These are phyloP conservation scores for Colletotrichum camelliae DNA, from an alignment of 2,329 filamentous ascomycete species.

Conservation along the genomic window DNA sequence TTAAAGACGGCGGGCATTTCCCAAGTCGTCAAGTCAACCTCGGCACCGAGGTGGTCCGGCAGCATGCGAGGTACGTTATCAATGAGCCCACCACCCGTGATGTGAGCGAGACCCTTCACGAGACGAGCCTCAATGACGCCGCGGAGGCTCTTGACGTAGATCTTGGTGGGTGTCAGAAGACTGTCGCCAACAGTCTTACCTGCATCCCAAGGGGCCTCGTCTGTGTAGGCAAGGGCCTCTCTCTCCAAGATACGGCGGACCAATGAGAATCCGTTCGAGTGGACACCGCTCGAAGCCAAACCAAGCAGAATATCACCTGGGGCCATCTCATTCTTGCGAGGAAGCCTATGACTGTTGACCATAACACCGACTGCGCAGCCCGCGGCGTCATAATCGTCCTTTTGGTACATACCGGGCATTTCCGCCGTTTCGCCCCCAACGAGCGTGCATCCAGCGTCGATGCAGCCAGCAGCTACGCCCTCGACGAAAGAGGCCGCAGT, in stretches of 20 bases:
- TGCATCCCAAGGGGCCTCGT: conserved; percentile 77
- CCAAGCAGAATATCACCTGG: conserved; percentile 87
- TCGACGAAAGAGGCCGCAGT: conserved; percentile 86
- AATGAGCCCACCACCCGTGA: conserved; percentile 90
- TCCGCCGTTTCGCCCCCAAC: conserved; percentile 98
- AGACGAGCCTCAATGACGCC: conserved; percentile 65
- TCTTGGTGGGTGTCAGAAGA: conserved; percentile 87
- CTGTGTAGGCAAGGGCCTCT: conserved; percentile 73
- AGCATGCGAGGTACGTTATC: conserved; percentile 97
- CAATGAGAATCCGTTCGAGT: conserved; percentile 98
- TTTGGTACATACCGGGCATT: conserved; percentile 94
- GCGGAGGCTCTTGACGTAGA: conserved; percentile 88
- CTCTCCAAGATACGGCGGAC: conserved; percentile 85
- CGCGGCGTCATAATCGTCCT: conserved; percentile 90
- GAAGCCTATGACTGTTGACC: conserved; percentile 71
- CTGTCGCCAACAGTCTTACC: conserved; percentile 71
- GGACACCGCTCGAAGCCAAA: conserved; percentile 82
- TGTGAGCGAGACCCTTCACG: conserved; percentile 94
- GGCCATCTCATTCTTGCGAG: conserved; percentile 76
- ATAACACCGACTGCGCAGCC: conserved; percentile 91
- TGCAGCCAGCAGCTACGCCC: conserved; percentile 88
- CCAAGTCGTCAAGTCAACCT: conserved; percentile 82
- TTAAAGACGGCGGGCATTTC: conserved; percentile 78
- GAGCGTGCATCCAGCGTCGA: conserved; percentile 82
- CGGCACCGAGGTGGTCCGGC: conserved; percentile 76